A percentile compares a stretch with the other conserved stretches of the same genome.
Conservation (phyloP, 2,329 filamentous ascomycete genomes). For the Nigrospora sphaerica region DNA sequence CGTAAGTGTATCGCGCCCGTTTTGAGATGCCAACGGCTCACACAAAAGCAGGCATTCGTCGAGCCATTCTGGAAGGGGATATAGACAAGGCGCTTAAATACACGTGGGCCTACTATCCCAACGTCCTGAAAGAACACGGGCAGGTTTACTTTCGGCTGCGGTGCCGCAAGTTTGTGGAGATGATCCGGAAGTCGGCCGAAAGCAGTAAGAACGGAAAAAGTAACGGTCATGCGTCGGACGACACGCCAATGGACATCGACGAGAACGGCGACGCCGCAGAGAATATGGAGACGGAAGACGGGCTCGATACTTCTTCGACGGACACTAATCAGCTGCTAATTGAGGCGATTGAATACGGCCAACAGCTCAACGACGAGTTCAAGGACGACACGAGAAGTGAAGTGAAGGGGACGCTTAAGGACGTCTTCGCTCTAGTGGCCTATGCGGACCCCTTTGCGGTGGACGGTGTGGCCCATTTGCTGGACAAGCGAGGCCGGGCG, state of each 20-base stretch:
- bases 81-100: conserved; percentile 84
- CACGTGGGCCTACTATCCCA: conserved; percentile 71
- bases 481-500: conserved; percentile 68
- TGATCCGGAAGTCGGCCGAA: conserved; percentile 73
- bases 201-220: conserved; percentile 40
- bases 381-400: conserved; percentile 62
- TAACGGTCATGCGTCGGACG: conserved; percentile 25
- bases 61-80: conserved; percentile 83
- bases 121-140: conserved; percentile 71
- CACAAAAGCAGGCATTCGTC: conserved; percentile 63
- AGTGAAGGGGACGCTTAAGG: conserved; percentile 65
- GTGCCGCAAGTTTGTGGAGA: conserved; percentile 91
- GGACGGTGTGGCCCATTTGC: conserved; percentile 64
- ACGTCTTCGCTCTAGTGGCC: conserved; percentile 83
- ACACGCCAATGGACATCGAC: conserved; percentile 42
- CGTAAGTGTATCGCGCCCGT: conserved; percentile 45
- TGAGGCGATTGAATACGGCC: conserved; percentile 73
- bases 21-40: no score
- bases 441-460: conserved; percentile 77
- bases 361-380: conserved; percentile 71
- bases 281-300: conserved; percentile 48
- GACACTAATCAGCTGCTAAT: conserved; percentile 44
- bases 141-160: conserved; percentile 82
- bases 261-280: conserved; percentile 31
- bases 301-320: conserved; percentile 15